These are phyloP conservation scores for Trichoderma parareesei DNA, from an alignment of 495 filamentous ascomycete genomes.

Conservation along the genomic window DNA sequence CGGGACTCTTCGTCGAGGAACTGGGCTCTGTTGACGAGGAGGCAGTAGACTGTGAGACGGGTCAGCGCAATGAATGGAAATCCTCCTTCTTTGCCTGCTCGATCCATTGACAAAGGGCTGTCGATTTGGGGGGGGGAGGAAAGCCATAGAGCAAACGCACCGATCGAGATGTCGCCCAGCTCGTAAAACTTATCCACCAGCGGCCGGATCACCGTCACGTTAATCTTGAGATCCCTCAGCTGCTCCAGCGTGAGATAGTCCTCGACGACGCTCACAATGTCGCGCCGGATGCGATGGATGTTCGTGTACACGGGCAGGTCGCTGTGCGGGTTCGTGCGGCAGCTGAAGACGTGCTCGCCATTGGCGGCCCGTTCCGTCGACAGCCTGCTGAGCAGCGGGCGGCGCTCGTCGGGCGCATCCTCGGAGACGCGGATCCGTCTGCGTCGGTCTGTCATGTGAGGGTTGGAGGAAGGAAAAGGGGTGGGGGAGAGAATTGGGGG, in stretches of 20 bases:
- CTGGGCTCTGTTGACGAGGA: conserved; percentile 62
- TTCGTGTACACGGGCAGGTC: conserved; percentile 45
- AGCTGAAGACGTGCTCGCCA: conserved; percentile 16
- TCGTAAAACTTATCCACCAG: conserved; percentile 64
- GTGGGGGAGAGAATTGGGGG: too few species aligned
- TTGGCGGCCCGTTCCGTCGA: conserved; percentile 6
- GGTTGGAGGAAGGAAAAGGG: not conserved
- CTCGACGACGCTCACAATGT: conserved; percentile 43
- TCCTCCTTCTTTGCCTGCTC: too few species aligned
- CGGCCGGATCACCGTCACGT: conserved; percentile 58
- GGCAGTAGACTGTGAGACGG: conserved; percentile 43
- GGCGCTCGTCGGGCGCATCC: not conserved
- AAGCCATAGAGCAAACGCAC: conserved; percentile 22
- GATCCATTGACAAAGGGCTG: too few species aligned
- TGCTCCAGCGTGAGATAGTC: conserved; percentile 55
- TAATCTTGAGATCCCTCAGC: conserved; percentile 59
- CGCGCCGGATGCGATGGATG: conserved; percentile 44
- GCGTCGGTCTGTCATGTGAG: conserved; percentile 1
- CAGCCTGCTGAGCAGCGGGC: conserved; percentile 10
- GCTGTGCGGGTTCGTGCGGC: conserved; percentile 26
- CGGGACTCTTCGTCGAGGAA: conserved; percentile 59
- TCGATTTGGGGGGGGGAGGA: too few species aligned
- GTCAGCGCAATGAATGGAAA: not conserved
- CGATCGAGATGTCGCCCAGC: conserved; percentile 57
- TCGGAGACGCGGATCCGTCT: not conserved